Conservation (phyloP, 768 basidiomycete species). For the Hebeloma cylindrosporum region DNA sequence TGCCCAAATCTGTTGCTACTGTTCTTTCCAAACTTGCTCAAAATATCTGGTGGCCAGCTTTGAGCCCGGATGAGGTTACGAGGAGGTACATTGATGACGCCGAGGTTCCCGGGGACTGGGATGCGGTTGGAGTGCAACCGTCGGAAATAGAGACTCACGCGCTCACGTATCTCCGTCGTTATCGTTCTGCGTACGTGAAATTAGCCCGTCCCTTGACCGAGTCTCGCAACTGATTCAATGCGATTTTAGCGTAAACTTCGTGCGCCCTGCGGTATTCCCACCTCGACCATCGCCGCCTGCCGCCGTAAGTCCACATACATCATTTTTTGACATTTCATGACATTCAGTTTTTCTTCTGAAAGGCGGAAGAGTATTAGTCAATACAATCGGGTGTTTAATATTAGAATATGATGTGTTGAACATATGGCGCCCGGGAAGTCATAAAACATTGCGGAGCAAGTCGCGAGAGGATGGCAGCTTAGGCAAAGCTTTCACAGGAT, state of each 20-base stretch:
- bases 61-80: conserved; percentile 88
- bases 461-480: conserved; percentile 10
- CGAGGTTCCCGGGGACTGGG: conserved; percentile 77
- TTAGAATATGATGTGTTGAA: conserved; percentile 20
- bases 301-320: conserved; percentile 30
- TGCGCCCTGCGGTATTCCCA: conserved; percentile 67
- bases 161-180: conserved; percentile 86
- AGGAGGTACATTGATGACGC: conserved; percentile 85
- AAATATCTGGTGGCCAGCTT: conserved; percentile 87
- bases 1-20: conserved; percentile 75
- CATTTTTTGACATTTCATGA: conserved; percentile 10
- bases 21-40: conserved; percentile 61
- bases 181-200: conserved; percentile 78
- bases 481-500: conserved; percentile 16
- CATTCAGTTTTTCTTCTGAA: conserved; percentile 7
- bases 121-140: conserved; percentile 74
- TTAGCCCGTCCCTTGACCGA: conserved; percentile 1
- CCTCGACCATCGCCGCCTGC: conserved; percentile 39
- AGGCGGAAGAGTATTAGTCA: conserved; percentile 31
- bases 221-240: conserved; percentile 12
- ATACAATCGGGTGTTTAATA: conserved; percentile 18
- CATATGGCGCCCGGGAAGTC: conserved; percentile 11
- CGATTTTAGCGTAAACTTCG: conserved; percentile 56
- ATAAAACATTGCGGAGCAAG: conserved; percentile 19
- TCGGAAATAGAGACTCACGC: conserved; percentile 85